Evolutionary conservation across 2,329 filamentous ascomycete genomes (phyloP).

Genomic region (Escovopsis sp.): DNA sequence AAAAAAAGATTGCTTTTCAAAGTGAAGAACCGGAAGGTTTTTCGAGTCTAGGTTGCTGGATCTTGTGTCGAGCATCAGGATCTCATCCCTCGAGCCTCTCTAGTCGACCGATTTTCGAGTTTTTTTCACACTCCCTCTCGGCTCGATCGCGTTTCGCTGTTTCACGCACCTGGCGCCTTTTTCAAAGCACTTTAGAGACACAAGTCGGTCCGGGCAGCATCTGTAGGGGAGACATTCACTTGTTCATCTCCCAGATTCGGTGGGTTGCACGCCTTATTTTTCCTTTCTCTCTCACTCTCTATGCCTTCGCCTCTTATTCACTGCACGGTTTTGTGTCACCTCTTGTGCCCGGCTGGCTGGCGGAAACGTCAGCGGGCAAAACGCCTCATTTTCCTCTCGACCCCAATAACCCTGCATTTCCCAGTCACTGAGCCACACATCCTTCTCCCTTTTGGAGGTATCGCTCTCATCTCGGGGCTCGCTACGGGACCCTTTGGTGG

Average conservation of each 20-base stretch:
- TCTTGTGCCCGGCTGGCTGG: not conserved
- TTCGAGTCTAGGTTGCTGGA: conserved; percentile 7
- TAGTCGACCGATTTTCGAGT: not conserved
- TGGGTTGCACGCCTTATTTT: conserved; percentile 25
- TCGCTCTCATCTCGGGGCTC: not conserved
- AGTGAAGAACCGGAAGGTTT: conserved; percentile 17
- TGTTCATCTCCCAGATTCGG: conserved; percentile 84
- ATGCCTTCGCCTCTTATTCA: conserved; percentile 22
- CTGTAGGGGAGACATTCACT: conserved; percentile 87
- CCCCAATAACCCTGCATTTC: conserved; percentile 9
- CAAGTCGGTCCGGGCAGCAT: conserved; percentile 19
- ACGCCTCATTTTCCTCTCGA: conserved; percentile 9
- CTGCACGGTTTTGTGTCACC: conserved; percentile 1
- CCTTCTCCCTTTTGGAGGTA: not conserved
- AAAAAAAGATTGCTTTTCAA: conserved; percentile 9
- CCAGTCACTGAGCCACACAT: conserved; percentile 3
- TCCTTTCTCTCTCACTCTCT: not conserved
- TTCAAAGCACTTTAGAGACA: too few relatives aligned
- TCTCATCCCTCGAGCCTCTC: conserved; percentile 1
- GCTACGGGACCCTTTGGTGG: not conserved
- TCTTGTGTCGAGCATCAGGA: not conserved
- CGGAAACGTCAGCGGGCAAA: conserved; percentile 6
- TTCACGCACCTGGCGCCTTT: not conserved
- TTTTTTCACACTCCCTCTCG: not conserved
- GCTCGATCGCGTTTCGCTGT: conserved; percentile 2